Base-by-base conservation (phyloP, 768 basidiomycete species). In the Mycena galopus region DNA sequence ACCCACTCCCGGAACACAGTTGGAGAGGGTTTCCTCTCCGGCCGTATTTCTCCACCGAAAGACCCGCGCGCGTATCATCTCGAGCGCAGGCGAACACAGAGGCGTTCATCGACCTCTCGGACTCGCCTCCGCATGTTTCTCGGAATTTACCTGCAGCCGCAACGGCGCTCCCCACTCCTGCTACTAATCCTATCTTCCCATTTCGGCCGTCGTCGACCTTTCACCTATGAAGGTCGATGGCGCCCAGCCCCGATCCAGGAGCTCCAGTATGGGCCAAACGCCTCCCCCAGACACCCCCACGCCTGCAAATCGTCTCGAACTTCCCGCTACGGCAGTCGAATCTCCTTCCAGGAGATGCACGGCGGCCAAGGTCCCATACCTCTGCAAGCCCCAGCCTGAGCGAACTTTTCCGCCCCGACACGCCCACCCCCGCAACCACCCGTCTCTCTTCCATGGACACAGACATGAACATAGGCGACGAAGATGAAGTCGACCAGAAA, bases 41-140 rank as follows among this genome's bases (percentile, higher is more conserved):
- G n/a, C n/a, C n/a, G n/a, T n/a, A n/a, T n/a, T n/a, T n/a, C n/a
- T n/a, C n/a, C n/a, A n/a, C n/a, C n/a, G n/a, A n/a, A n/a, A n/a
- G n/a, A n/a, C n/a, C n/a, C n/a, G n/a, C n/a, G n/a, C n/a, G n/a
- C n/a, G n/a, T n/a, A n/a, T n/a, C n/a, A n/a, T n/a, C n/a, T n/a
- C n/a, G n/a, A n/a, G n/a, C n/a, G n/a, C n/a, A n/a, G n/a, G n/a
- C n/a, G n/a, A n/a, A 47, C 16, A 3, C 44, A n/a, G 19, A 19
- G 19, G 17, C 19, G 47, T n/a, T 53, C 5, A 70, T 70, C 2
- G 69, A 70, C 44, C 33, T 72, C 8, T 37, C 44, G 21, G 71
- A 72, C 44, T 67, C 71, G 19, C 65, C 71, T 27, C 33, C 29
- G 17, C 17, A 19, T n/a, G 32, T 37, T 39, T 4, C 27, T 47